Conservation (phyloP, 768 basidiomycete genomes). For the Suillus paluster region DNA sequence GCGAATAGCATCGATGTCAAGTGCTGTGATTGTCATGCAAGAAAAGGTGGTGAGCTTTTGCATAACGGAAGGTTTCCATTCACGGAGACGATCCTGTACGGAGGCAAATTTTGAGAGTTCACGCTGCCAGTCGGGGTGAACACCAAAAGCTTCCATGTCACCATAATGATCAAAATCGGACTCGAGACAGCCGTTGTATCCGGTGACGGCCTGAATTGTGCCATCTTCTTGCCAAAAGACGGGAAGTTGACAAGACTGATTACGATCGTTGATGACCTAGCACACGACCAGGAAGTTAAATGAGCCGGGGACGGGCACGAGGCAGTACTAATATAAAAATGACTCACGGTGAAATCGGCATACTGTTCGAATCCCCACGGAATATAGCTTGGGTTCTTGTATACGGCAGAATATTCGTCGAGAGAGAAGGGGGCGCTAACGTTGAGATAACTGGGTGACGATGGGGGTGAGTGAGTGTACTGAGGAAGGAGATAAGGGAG, state of each 20-base stretch:
- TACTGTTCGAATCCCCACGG: conserved; percentile 91
- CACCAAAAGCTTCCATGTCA: conserved; percentile 98
- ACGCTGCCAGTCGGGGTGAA: conserved; percentile 93
- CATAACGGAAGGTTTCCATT: conserved; percentile 86
- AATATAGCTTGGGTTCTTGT: conserved; percentile 74
- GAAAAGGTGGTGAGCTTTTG: conserved; percentile 77
- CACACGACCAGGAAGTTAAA: background rate
- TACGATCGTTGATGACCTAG: conserved; percentile 71
- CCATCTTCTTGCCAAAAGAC: conserved; percentile 84
- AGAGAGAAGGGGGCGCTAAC: conserved; percentile 78
- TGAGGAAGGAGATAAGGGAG: conserved; percentile 12
- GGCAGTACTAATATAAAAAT: too few species aligned
- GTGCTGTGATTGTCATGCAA: conserved; percentile 85
- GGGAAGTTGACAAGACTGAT: conserved; percentile 76
- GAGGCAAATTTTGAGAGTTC: conserved; percentile 95
- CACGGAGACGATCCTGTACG: conserved; percentile 93
- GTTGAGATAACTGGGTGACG: conserved; percentile 62
- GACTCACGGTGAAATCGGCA: conserved; percentile 72
- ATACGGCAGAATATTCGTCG: conserved; percentile 71
- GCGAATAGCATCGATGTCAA: conserved; percentile 93
- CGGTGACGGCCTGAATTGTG: conserved; percentile 48
- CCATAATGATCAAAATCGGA: conserved; percentile 96
- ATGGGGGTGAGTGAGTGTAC: conserved; percentile 15
- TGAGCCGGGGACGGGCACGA: conserved; percentile 4
- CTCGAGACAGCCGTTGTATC: conserved; percentile 71